phyloP scores from a whole-genome alignment of 2,329 filamentous ascomycete species.

The Fonsecaea monophora region DNA sequence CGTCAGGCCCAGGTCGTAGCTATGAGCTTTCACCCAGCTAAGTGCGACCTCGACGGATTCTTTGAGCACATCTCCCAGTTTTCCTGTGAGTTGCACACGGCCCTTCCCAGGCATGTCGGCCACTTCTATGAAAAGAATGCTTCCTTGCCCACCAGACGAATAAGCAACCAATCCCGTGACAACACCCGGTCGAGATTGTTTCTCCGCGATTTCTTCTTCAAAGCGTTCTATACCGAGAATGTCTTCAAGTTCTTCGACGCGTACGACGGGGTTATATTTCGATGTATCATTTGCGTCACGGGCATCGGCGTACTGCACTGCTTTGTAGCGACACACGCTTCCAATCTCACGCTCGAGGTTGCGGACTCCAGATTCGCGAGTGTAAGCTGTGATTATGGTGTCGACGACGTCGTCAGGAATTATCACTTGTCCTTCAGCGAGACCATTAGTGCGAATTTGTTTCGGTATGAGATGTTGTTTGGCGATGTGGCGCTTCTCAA shows the following conservation, averaged over 20 bases:
- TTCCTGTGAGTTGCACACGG: constrained; percentile 91
- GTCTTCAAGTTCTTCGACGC: constrained; percentile 80
- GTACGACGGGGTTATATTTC: constrained; percentile 75
- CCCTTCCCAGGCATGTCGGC: constrained; percentile 95
- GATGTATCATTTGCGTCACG: constrained; percentile 67
- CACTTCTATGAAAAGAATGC: constrained; percentile 97
- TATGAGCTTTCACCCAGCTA: constrained; percentile 96
- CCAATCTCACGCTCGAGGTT: constrained; percentile 96
- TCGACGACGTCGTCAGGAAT: constrained; percentile 85
- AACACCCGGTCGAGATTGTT: constrained; percentile 80
- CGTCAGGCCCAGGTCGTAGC: constrained; percentile 85
- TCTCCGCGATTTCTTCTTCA: constrained; percentile 94
- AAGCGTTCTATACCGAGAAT: constrained; percentile 93
- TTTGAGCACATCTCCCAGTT: constrained; percentile 94
- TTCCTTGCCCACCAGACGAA: constrained; percentile 87
- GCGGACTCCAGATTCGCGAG: constrained; percentile 92
- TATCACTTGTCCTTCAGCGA: constrained; percentile 74
- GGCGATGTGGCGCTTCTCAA: constrained; percentile 96
- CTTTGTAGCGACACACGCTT: constrained; percentile 91
- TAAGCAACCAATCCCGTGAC: constrained; percentile 97
- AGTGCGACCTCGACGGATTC: constrained; percentile 96
- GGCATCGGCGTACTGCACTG: constrained; percentile 91
- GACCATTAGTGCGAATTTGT: constrained; percentile 88
- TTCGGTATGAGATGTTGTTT: constrained; percentile 93
- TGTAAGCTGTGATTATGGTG: constrained; percentile 96